Evolutionary conservation across 768 basidiomycete genomes (phyloP), one percentile per base, ranked within the genome.

Genomic region (Wakefieldia striispora): DNA sequence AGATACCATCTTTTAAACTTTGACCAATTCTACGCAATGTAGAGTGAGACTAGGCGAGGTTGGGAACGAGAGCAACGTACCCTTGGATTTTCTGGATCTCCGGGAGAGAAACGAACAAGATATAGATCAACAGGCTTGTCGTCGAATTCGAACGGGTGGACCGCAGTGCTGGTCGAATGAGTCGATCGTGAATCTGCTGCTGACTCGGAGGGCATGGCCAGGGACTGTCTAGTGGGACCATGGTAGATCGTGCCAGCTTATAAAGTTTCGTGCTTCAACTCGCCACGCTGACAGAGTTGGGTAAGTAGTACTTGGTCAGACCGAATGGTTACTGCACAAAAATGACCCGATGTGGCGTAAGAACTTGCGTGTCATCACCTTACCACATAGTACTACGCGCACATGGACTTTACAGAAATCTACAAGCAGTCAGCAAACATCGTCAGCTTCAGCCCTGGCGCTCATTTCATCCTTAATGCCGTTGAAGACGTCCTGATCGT

Each of bases 321-420:
- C 29, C 8, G 26, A 26, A 16, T 33, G 33, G 33, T 33, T 29
- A 12, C 6, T 29, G 29, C 29, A 29, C 33, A 14, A 16, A 33
- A 16, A 33, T 33, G 33, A 33, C 33, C 33, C 2, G 33, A 16
- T 6, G 14, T 14, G 14, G 19, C 10, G 17, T 45, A 34, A 51
- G 17, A 24, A 8, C 9, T 6, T 24, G 43, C 21, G 13, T 34
- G 54, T 54, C 54, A 54, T 54, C 47, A 33, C 23, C 9, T 33
- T 23, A 19, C 24, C 33, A 29, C 29, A 10, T 11, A 14, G 12
- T 40, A 17, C 43, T 7, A 13, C 16, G 4, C 35, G 10, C 12
- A 38, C 27, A 90, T 91, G 88, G 90, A 93, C 69, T 92, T 92
- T 61, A 92, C 91, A 17, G 88, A 92, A 64, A 77, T 88, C 54